These are phyloP conservation scores for Talaromyces rugulosus DNA, from an alignment of 2,329 filamentous ascomycete species.

Conservation along the genomic window DNA sequence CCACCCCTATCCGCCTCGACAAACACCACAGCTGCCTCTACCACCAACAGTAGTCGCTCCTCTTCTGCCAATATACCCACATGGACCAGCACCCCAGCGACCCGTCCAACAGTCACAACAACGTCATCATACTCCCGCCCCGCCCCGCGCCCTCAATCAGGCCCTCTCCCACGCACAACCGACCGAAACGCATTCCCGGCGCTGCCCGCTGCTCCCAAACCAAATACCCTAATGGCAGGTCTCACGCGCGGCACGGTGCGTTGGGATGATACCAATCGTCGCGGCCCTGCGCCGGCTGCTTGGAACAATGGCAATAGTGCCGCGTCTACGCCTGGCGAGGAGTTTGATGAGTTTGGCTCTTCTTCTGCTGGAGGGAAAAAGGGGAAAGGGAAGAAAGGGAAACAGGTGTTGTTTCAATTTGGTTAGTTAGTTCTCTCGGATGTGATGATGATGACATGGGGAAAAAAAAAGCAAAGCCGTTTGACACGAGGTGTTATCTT, in stretches of 20 bases:
- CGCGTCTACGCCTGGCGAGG: slow-evolving; percentile 8
- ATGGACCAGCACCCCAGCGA: slow-evolving; percentile 16
- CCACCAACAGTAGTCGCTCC: slow-evolving; percentile 12
- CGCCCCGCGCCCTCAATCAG: slow-evolving; percentile 15
- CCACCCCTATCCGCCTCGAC: slow-evolving; percentile 37
- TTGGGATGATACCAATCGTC: slow-evolving; percentile 36
- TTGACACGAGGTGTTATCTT: background rate
- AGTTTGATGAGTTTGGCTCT: slow-evolving; percentile 3
- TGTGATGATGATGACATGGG: too few relatives aligned
- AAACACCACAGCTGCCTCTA: slow-evolving; percentile 16
- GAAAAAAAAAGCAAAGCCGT: too few relatives aligned
- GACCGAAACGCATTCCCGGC: slow-evolving; percentile 70
- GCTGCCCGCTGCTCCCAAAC: slow-evolving; percentile 72
- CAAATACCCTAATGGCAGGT: slow-evolving; percentile 51
- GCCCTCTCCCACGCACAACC: slow-evolving; percentile 18
- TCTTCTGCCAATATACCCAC: background rate
- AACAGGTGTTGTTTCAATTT: slow-evolving; percentile 39
- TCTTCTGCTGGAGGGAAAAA: slow-evolving; percentile 19
- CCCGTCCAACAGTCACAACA: slow-evolving; percentile 20
- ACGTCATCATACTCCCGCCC: slow-evolving; percentile 24
- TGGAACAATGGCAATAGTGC: slow-evolving; percentile 27
- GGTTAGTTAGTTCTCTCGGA: slow-evolving; percentile 20
- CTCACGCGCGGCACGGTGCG: slow-evolving; percentile 44
- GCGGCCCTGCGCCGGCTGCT: slow-evolving; percentile 29
- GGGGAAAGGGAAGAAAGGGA: slow-evolving; percentile 32